Base-by-base conservation (phyloP, 2,329 filamentous ascomycete genomes). In the Clonostachys sp. region DNA sequence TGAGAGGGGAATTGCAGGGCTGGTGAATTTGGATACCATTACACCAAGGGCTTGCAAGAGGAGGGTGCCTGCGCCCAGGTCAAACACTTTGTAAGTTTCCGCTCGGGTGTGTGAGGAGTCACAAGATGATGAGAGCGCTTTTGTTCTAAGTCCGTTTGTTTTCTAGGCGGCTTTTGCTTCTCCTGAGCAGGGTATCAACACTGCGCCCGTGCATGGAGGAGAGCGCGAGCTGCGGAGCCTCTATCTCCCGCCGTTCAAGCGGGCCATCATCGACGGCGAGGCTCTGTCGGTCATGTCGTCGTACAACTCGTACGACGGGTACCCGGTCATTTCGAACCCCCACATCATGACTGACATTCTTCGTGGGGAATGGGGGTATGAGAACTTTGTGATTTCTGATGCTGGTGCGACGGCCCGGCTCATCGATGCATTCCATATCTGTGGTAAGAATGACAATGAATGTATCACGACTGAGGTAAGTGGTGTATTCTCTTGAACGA, bases 151-250 rank as follows among this genome's bases (percentile, higher is more conserved):
- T 30, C n/a, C 24, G 7, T 24, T 24, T 24, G 9, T 30, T 30
- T 20, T 12, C 30, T 35, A 72, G 68, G 68, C 82, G 12, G 87
- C 78, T 2, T 89, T 83, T 57, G 85, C 77, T 42, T 71, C 72
- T 2, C 86, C 85, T 0, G 86, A 90, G 56, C 85, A 89, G 60
- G 86, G 86, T 3, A 63, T 90, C 41, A 90, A 90, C 60, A 84
- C 81, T 9, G 84, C 75, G 0, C 74, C 75, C 2, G 74, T 77
- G 2, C 76, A 78, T 53, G 74, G 74, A 12, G 74, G 77, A 41
- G 74, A 77, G 50, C 63, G 76, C 41, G 71, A 77, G 55, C 74
- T 81, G 5, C 69, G 78, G 34, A 79, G 73, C 34, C 81, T 77
- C 4, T 75, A 74, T 50, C 65, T 85, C 5, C 80, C 79, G 3